Conservation (phyloP, 805 yeast species). For the Saccharomycopsis capsularis region DNA sequence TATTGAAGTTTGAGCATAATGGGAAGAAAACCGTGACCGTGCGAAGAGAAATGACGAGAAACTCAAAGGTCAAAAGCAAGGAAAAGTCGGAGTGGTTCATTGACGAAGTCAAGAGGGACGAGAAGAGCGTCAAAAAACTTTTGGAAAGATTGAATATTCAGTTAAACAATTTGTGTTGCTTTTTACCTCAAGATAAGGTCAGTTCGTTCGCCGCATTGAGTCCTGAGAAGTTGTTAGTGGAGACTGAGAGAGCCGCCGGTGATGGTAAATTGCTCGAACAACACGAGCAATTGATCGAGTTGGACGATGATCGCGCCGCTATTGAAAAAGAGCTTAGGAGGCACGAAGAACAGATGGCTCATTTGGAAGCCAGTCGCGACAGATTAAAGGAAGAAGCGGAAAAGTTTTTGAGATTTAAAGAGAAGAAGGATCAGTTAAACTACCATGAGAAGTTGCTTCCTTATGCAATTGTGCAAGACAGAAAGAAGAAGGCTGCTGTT, state of each 20-base stretch:
- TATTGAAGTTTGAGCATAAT: conserved; percentile 35
- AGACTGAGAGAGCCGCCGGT: conserved; percentile 77
- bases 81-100: conserved; percentile 47
- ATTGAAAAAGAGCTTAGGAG: conserved; percentile 33
- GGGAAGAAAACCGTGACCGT: conserved; percentile 33
- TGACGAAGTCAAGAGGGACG: conserved; percentile 36
- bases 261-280: conserved; percentile 46
- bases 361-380: conserved; percentile 31
- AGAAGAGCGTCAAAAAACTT: conserved; percentile 38
- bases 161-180: conserved; percentile 86
- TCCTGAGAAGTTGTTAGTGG: conserved; percentile 64
- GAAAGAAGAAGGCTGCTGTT: conserved; percentile 23
- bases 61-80: conserved; percentile 27
- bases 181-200: conserved; percentile 91
- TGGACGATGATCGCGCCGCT: conserved; percentile 39
- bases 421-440: conserved; percentile 39
- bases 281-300: conserved; percentile 49
- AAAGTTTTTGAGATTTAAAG: conserved; percentile 39
- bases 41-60: conserved; percentile 38
- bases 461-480: conserved; percentile 41
- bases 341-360: conserved; percentile 28
- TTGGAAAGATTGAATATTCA: conserved; percentile 62
- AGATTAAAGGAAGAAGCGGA: conserved; percentile 42
- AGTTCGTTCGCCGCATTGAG: conserved; percentile 82
- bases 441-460: conserved; percentile 43